Base-by-base conservation (phyloP, 495 filamentous ascomycete genomes). In the Aspergillus bertholletiae region DNA sequence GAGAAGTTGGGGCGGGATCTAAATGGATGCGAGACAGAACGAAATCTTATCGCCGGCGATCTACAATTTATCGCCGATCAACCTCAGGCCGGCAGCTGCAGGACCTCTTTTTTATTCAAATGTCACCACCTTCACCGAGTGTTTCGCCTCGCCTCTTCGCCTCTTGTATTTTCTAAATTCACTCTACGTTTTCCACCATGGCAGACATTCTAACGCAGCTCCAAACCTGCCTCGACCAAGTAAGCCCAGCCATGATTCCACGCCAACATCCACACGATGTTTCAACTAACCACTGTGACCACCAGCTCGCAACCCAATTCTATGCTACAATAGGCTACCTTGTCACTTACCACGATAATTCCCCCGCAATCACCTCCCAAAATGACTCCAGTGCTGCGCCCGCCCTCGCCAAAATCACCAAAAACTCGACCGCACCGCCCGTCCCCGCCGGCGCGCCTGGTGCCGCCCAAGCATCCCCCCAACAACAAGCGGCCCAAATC, bases 221-320 rank as follows among this genome's bases (percentile, higher is more conserved):
- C 37, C 94, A 98, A 76, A 92, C 96, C 68, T 89, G 90, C 67
- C 86, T 96, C 52, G 93, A 97, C 67, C 86, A 96, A 76, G 90
- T 93, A 75, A 40, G 56, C 48, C 37, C 30, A 41, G 39, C 35
- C 13, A 32, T 7, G 11, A 5, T 24, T 48, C 26, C 28, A 41
- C 37, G 53, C 35, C 27, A 34, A 39, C 13, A n/a, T 30, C 48
- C 39, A 47, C 27, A 34, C 40, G 15, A 18, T 34, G 50, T 24
- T 49, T 11, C 32, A 55, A 61, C 15, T 24, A 26, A 51, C 23
- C 23, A 50, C 34, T 40, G 34, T 43, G 49, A 21, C 39, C 24
- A 41, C 59, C 65, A 96, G 92, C 87, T 96, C 43, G 83, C 86
- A 51, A 88, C 88, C 51, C 90, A 95, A 80, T 93, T 97, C 83